Base-by-base conservation (phyloP, 768 basidiomycete species). In the Trametes coccinea region DNA sequence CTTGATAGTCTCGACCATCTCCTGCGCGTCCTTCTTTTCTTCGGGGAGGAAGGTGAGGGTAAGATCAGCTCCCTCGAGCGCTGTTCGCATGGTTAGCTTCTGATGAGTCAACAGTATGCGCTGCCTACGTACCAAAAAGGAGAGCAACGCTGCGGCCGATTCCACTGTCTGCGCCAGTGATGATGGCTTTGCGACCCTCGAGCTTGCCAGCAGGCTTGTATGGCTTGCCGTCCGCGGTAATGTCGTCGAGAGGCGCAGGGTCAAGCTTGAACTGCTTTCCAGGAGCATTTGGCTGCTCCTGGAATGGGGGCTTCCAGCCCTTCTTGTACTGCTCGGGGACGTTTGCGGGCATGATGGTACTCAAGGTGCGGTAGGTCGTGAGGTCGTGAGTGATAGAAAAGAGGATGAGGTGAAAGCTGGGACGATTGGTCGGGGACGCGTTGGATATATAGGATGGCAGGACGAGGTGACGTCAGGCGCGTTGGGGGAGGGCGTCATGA, bases 121-220 rank as follows among this genome's bases (percentile, higher is more conserved):
- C 22, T 22, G 22, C 22, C 22, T 13, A 57, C 72, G 27, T 45
- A 73, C 75, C 74, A 47, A 74, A 75, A 13, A 80, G 74, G 57
- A 80, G 71, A 2, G 80, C 80, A 10, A 75, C 72, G 27, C 76
- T 71, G 17, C 80, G 66, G 10, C 82, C 81, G 50, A 81, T 83
- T 17, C 81, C 80, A 16, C 78, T 79, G 66, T 83, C 82, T 27
- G 75, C 80, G 37, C 82, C 82, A 1, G 82, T 83, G 55, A 84
- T 74, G 66, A 84, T 69, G 1, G 78, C 76, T 56, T 75, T 78
- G 70, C 79, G 79, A 11, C 79, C 82, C 53, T 77, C 69, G 39
- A 84, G 73, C 73, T 82, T 82, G 46, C 76, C 78, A 0, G 77
- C 72, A 14, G 77, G 64, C 69, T 78, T 78, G 73, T 82, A 81